Evolutionary conservation across 495 filamentous ascomycete genomes (phyloP), one percentile per base, ranked within the genome.

Genomic region (Choiromyces venosus): DNA sequence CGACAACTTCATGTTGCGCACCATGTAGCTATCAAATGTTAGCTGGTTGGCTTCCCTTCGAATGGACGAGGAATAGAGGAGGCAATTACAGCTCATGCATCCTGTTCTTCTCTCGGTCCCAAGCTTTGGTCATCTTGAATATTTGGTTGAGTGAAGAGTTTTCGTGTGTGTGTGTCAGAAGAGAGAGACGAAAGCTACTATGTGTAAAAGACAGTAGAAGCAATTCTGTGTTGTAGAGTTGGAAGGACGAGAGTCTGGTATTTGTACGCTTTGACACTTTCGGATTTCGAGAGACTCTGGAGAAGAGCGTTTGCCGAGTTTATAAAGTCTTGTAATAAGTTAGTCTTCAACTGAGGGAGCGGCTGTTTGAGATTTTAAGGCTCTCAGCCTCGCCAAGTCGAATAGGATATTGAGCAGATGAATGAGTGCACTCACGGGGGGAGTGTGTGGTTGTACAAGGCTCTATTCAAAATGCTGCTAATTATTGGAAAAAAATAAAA

Each of bases 101-200:
- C 46, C 75, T 71, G 69, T 66, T 38, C 70, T 80, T 80, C 71
- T 80, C 78, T 76, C 71, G 75, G 56, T 80, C 79, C 79, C 79
- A 80, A 65, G 75, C 78, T 70, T 80, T 80, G 25, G 79, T 80
- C 79, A 80, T 80, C 37, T 67, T 80, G 68, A 46, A 68, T 71
- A 70, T 70, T 33, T 29, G 2, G 25, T 66, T 10, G n/a, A 61
- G 52, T 61, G 52, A 29, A 29, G 52, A n/a, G 52, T 25, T 29
- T 25, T 61, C 0, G 9, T 12, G 8, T n/a, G n/a, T n/a, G n/a
- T n/a, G 52, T 4, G 52, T 14, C 29, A 14, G 52, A 6, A 29
- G 52, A 9, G 52, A 61, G 52, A 61, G 52, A 33, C 52, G 52
- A 61, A 61, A 61, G 52, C 25, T 61, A 12, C 10, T 33, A 4